Percentiles rank a stretch among this genome's conserved stretches.
Evolutionary conservation across 345 rosid genomes (phyloP).

Genomic region (Sisymbrium irio): DNA sequence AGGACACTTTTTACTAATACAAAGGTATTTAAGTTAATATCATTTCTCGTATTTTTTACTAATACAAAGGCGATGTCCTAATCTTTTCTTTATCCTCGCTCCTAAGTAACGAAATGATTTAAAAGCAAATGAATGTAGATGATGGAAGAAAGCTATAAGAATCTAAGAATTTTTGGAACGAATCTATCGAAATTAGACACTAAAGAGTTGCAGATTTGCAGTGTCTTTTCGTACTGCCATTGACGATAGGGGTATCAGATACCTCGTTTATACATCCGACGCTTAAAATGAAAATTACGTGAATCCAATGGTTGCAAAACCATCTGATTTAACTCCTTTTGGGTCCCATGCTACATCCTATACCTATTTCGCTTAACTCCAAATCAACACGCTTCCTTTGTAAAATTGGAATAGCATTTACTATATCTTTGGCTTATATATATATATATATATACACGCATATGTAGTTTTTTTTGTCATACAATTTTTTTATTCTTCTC

Average conservation of each 20-base stretch:
- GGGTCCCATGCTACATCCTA: constrained; percentile 1
- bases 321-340: not conserved
- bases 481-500: not conserved
- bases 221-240: constrained; percentile 2
- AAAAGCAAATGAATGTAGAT: too few relatives aligned
- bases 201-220: constrained; percentile 1
- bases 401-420: not conserved
- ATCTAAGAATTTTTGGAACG: not conserved
- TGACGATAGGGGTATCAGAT: not conserved
- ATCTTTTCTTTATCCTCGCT: too few relatives aligned
- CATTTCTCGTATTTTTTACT: too few relatives aligned
- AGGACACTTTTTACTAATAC: too few relatives aligned
- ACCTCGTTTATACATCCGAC: constrained; percentile 9
- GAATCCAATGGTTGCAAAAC: constrained; percentile 21
- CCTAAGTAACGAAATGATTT: too few relatives aligned
- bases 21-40: too few relatives aligned
- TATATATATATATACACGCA: too few relatives aligned
- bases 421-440: not conserved
- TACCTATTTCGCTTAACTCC: constrained; percentile 5
- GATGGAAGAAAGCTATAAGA: not conserved
- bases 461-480: not conserved
- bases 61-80: too few relatives aligned
- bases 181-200: not conserved
- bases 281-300: not conserved
- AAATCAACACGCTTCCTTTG: constrained; percentile 30